A percentile compares a stretch with the other conserved stretches of the same genome.
Evolutionary conservation across 2,329 filamentous ascomycete species (phyloP).

Genomic region (Alternaria sp.): DNA sequence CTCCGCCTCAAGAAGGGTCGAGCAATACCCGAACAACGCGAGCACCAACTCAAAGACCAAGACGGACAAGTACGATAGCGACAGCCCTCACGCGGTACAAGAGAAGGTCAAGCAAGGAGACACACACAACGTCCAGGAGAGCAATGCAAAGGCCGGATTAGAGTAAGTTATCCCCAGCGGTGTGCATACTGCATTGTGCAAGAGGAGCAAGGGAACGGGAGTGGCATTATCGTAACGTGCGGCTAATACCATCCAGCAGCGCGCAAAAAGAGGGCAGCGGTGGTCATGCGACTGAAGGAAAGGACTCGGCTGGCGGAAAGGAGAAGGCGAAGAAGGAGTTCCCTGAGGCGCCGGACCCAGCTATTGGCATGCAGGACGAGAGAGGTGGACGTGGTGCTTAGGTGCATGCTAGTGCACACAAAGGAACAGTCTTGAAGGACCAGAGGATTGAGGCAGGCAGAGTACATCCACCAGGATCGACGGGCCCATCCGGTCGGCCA

Average conservation of each 20-base stretch:
- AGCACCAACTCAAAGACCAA: constrained; percentile 36
- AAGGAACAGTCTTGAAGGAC: background rate
- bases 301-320: constrained; percentile 49
- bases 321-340: constrained; percentile 57
- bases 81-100: constrained; percentile 35
- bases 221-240: background rate
- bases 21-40: constrained; percentile 27
- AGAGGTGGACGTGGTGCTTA: constrained; percentile 56
- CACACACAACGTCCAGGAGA: constrained; percentile 46
- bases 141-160: constrained; percentile 39
- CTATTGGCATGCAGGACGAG: constrained; percentile 63
- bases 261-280: constrained; percentile 43
- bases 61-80: constrained; percentile 36
- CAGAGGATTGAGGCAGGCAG: background rate
- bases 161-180: constrained; percentile 39
- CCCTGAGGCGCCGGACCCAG: constrained; percentile 57
- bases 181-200: background rate
- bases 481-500: background rate
- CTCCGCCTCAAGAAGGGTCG: constrained; percentile 16
- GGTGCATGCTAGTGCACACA: background rate
- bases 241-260: constrained; percentile 25
- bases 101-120: constrained; percentile 45
- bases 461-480: background rate
- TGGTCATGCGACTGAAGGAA: constrained; percentile 52
- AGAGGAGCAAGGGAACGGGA: background rate